Conservation (phyloP, 805 yeast species). For the Ogataea ganodermae region DNA sequence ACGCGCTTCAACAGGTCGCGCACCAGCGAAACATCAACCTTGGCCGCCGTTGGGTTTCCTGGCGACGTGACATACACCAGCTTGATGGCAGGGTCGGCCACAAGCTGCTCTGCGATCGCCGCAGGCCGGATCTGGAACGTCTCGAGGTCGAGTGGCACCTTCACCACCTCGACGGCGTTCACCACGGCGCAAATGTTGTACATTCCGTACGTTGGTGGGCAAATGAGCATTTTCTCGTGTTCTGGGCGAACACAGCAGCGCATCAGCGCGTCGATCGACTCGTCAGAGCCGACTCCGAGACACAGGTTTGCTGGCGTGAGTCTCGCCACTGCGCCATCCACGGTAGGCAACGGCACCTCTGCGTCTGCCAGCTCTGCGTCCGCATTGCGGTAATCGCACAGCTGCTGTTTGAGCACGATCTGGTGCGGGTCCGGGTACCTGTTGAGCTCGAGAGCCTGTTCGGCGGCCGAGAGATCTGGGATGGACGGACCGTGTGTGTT, state of each 20-base stretch:
- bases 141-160: constrained; percentile 70
- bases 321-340: constrained; percentile 11
- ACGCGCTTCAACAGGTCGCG: constrained; percentile 43
- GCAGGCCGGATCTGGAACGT: constrained; percentile 65
- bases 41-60: constrained; percentile 90
- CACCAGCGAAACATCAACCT: constrained; percentile 52
- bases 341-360: constrained; percentile 23
- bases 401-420: constrained; percentile 64
- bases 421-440: constrained; percentile 99
- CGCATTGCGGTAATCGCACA: constrained; percentile 70
- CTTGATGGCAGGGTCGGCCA: constrained; percentile 63
- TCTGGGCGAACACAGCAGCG: constrained; percentile 85
- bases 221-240: constrained; percentile 73
- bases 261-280: constrained; percentile 85
- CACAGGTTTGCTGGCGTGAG: constrained; percentile 68
- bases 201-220: constrained; percentile 99
- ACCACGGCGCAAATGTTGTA: constrained; percentile 87
- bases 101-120: constrained; percentile 52
- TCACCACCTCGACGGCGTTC: constrained; percentile 79
- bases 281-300: constrained; percentile 97
- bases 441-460: constrained; percentile 61
- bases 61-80: constrained; percentile 88
- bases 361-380: constrained; percentile 37
- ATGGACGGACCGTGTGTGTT: constrained; percentile 91
- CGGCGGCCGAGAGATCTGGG: constrained; percentile 43